Percentiles rank a stretch among this genome's conserved stretches.
Evolutionary conservation across 2,329 filamentous ascomycete species (phyloP).

Genomic region (Colletotrichum lupini): DNA sequence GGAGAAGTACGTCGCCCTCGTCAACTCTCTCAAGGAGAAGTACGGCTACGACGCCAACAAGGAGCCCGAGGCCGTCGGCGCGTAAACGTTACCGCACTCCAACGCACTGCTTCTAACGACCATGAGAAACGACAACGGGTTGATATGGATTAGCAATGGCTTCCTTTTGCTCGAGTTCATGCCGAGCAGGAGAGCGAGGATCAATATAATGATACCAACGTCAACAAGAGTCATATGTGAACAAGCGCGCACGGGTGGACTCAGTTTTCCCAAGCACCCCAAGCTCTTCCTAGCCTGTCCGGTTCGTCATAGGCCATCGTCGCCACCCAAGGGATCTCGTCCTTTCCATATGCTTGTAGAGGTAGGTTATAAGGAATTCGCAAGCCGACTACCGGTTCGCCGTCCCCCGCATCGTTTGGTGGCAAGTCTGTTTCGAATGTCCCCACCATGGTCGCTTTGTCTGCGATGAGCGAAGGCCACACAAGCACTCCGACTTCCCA

Average conservation of each 20-base stretch:
- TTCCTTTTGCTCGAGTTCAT: neutral
- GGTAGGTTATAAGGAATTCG: slow-evolving; percentile 88
- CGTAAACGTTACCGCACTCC: slow-evolving; percentile 28
- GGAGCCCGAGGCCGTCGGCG: slow-evolving; percentile 67
- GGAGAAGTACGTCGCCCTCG: slow-evolving; percentile 78
- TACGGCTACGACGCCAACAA: slow-evolving; percentile 76
- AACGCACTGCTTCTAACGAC: neutral
- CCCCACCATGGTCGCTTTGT: slow-evolving; percentile 71
- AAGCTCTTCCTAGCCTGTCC: slow-evolving; percentile 67
- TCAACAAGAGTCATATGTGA: slow-evolving; percentile 1
- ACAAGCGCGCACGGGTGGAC: neutral
- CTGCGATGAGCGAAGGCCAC: slow-evolving; percentile 74
- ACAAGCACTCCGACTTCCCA: slow-evolving; percentile 88
- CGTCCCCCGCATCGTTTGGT: slow-evolving; percentile 37
- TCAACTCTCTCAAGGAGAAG: slow-evolving; percentile 77
- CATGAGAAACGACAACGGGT: slow-evolving; percentile 30
- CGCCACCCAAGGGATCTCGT: slow-evolving; percentile 83
- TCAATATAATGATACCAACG: slow-evolving; percentile 34
- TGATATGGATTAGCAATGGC: slow-evolving; percentile 9
- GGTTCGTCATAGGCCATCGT: slow-evolving; percentile 67
- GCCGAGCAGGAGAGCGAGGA: slow-evolving; percentile 6
- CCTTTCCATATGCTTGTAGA: slow-evolving; percentile 69
- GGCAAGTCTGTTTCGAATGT: slow-evolving; percentile 74
- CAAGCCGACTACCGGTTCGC: slow-evolving; percentile 68
- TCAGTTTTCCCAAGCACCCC: slow-evolving; percentile 39